These are phyloP conservation scores for Trichocomaceae sp. DNA, from an alignment of 2,329 filamentous ascomycete genomes.

Conservation along the genomic window DNA sequence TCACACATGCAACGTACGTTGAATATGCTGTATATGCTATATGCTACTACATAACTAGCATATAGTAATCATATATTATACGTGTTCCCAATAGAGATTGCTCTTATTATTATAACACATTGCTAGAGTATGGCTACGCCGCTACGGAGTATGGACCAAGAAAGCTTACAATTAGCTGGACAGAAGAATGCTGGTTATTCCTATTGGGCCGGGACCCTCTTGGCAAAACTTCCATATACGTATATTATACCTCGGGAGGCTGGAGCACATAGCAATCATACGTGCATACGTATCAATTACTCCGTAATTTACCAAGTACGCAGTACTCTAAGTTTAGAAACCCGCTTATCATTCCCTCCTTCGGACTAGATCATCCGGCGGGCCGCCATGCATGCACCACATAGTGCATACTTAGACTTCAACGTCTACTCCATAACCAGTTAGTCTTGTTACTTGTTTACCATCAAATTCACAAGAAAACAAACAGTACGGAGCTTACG, in stretches of 20 bases:
- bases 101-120: too few species aligned
- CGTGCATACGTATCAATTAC: too few species aligned
- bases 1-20: not conserved
- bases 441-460: too few species aligned
- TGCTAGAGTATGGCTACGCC: too few species aligned
- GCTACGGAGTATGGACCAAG: too few species aligned
- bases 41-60: not conserved
- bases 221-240: not conserved
- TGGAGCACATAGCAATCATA: too few species aligned
- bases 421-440: not conserved
- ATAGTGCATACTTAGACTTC: not conserved
- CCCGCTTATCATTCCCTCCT: conserved; percentile 6
- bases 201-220: not conserved
- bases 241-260: too few species aligned
- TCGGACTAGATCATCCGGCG: conserved; percentile 7
- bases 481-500: too few species aligned
- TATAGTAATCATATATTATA: not conserved
- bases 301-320: not conserved
- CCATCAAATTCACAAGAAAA: too few species aligned
- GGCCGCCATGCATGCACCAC: conserved; percentile 1
- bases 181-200: not conserved
- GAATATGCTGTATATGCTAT: not conserved
- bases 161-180: too few species aligned
- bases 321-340: too few species aligned
- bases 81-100: not conserved